phyloP scores from a whole-genome alignment of 768 basidiomycete genomes.

The Collybia mongolica region DNA sequence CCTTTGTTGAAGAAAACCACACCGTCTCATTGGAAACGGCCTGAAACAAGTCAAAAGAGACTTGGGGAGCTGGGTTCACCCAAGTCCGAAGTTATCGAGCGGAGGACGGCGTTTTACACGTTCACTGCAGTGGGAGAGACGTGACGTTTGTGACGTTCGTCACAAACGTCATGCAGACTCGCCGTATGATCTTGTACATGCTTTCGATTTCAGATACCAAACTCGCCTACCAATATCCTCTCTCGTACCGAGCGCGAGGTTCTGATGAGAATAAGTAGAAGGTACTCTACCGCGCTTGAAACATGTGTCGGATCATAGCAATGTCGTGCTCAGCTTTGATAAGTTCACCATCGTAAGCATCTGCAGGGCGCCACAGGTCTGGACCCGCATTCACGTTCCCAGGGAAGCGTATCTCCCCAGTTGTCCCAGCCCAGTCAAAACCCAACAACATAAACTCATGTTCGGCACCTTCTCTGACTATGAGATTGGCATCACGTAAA shows the following conservation, averaged over 20 bases:
- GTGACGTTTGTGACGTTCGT: neutral
- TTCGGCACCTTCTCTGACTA: constrained; percentile 12
- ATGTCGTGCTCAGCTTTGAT: constrained; percentile 23
- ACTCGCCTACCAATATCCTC: no score
- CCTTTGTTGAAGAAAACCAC: neutral
- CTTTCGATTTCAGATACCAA: no score
- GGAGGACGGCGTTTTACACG: neutral
- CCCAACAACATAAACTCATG: constrained; percentile 17
- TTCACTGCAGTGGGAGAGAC: neutral
- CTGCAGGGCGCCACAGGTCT: constrained; percentile 16
- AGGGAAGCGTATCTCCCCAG: constrained; percentile 7
- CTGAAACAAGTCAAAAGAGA: constrained; percentile 2
- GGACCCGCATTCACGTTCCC: neutral
- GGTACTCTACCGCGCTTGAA: no score
- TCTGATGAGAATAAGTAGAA: no score
- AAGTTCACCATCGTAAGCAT: constrained; percentile 12
- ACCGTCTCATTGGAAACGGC: neutral
- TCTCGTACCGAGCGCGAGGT: no score
- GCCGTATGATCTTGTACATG: no score
- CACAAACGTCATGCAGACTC: neutral
- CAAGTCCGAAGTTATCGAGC: neutral
- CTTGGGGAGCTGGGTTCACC: constrained; percentile 2
- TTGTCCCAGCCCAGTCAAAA: constrained; percentile 25
- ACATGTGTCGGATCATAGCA: constrained; percentile 17
- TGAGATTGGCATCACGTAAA: constrained; percentile 18